Base-by-base conservation (phyloP, 1,284 basidiomycete genomes). In the Amylostereum areolatum region DNA sequence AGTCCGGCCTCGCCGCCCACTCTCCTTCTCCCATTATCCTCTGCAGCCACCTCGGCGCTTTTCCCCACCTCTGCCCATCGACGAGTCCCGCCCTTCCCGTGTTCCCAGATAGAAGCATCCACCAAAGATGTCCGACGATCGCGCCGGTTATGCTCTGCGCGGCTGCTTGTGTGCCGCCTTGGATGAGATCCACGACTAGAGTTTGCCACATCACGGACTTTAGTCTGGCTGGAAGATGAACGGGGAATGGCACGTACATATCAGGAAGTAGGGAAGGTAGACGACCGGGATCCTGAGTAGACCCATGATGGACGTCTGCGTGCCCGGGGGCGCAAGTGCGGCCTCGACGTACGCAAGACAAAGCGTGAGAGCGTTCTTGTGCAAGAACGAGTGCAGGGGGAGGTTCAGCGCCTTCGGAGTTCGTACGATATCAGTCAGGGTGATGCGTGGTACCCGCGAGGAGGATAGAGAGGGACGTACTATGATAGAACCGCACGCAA, bases 101-200 rank as follows among this genome's bases (percentile, higher is more conserved):
- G 30, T 40, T 41, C 4, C 55, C 55, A 33, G 45, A 56, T 9
- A 57, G 36, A 29, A 40, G 3, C 80, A 83, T 85, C 81, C 83
- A 89, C 87, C 88, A 92, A 3, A 78, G 64, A 60, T 93, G 89
- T 0, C 88, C 91, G 1, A 84, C 75, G 36, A 90, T 71, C 24
- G 87, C 74, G 1, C 91, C 92, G 0, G 85, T 84, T 30, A 88
- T 62, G 44, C 77, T 70, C 47, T 71, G 62, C 2, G 81, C 77
- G 3, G 81, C 86, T 3, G 74, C 75, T 0, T 50, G 34, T 0
- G 80, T 80, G 3, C 91, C 91, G 9, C 69, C 81, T 53, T 74
- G 74, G 57, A 92, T 62, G 36, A 88, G 62, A 64, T 93, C 90
- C 58, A 94, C 66, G 34, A 59, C 56, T 56, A 32, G 8, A 2